Percentiles rank a stretch among this genome's conserved stretches.
phyloP scores from a whole-genome alignment of 306 rosid genomes.

The Rubus parviflorus region DNA sequence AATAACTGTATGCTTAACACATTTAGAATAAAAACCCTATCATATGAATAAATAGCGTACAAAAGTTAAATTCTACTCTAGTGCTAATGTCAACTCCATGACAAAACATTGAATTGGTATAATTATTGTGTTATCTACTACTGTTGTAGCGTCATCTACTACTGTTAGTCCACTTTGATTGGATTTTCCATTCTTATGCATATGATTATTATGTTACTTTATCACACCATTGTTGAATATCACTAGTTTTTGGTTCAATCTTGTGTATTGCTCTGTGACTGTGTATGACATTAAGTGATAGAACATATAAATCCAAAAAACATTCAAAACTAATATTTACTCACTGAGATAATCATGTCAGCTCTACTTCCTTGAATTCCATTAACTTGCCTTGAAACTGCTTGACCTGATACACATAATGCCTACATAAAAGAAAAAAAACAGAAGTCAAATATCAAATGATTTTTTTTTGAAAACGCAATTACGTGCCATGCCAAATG shows the following conservation, averaged over 20 bases:
- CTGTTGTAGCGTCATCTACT: too few species aligned
- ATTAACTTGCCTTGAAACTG: slow-evolving; percentile 45
- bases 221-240: too few species aligned
- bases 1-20: background rate
- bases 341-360: slow-evolving; percentile 77
- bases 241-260: background rate
- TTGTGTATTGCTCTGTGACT: background rate
- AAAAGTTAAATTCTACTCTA: background rate
- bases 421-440: slow-evolving; percentile 49
- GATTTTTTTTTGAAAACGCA: background rate
- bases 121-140: too few species aligned
- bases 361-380: slow-evolving; percentile 70
- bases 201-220: too few species aligned
- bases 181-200: too few species aligned
- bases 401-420: slow-evolving; percentile 53
- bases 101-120: background rate
- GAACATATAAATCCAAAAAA: background rate
- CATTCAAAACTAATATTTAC: slow-evolving; percentile 23
- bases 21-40: background rate
- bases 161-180: too few species aligned
- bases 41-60: background rate
- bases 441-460: slow-evolving; percentile 2
- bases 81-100: background rate
- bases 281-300: background rate
- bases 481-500: background rate